phyloP scores from a whole-genome alignment of 495 filamentous ascomycete genomes.

The Penicillium bialowiezense region DNA sequence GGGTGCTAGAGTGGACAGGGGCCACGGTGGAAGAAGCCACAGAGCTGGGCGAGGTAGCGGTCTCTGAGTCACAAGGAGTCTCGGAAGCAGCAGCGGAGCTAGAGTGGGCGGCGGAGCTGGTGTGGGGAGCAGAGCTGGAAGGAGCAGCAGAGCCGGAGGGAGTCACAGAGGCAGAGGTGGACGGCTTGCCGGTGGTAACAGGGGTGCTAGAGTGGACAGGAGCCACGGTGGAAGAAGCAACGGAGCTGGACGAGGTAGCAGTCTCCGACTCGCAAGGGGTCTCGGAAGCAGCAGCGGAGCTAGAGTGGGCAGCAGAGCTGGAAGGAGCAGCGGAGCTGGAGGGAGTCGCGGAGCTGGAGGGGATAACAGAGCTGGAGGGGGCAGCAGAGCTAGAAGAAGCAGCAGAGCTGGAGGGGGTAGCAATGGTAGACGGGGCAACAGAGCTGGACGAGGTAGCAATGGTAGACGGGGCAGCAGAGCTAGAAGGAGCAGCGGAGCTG shows the following conservation, averaged over 20 bases:
- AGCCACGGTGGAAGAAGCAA: too few relatives aligned
- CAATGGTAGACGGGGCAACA: neutral
- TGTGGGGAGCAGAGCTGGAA: slow-evolving; percentile 2
- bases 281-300: neutral
- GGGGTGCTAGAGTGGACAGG: slow-evolving; percentile 5
- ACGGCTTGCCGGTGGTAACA: neutral
- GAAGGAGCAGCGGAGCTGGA: neutral
- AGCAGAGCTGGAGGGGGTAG: slow-evolving; percentile 1
- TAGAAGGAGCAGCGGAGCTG: neutral
- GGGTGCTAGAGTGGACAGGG: neutral
- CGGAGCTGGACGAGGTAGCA: slow-evolving; percentile 24
- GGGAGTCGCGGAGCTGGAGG: slow-evolving; percentile 6
- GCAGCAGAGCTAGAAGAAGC: slow-evolving; percentile 2
- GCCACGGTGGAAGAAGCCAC: neutral
- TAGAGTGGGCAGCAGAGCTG: neutral
- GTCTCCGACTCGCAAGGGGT: slow-evolving; percentile 14
- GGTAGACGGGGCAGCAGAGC: neutral
- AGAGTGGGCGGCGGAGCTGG: slow-evolving; percentile 3
- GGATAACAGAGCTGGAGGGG: slow-evolving; percentile 1
- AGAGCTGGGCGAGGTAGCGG: neutral
- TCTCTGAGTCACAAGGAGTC: neutral
- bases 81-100: neutral
- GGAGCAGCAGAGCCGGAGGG: slow-evolving; percentile 11
- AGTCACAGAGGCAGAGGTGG: slow-evolving; percentile 4
- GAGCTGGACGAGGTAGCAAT: slow-evolving; percentile 1